phyloP scores from a whole-genome alignment of 371 early-diverging fungal species.

The Ordospora pajunii region DNA sequence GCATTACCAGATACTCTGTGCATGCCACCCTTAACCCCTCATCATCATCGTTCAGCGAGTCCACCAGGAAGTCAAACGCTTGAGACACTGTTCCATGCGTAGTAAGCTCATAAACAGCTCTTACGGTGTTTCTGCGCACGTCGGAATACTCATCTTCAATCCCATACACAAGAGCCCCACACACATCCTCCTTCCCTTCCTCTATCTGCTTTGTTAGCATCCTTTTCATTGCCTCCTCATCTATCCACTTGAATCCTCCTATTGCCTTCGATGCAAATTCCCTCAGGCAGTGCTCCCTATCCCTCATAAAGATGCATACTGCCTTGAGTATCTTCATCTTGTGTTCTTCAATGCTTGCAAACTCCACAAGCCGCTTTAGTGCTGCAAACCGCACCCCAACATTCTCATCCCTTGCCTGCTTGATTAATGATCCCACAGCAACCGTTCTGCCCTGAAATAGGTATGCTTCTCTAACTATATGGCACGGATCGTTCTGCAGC shows the following conservation, averaged over 20 bases:
- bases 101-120: constrained; percentile 13
- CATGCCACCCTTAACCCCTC: background rate
- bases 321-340: background rate
- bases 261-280: constrained; percentile 19
- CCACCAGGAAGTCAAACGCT: constrained; percentile 23
- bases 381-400: constrained; percentile 1
- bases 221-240: background rate
- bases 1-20: background rate
- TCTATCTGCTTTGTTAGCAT: constrained; percentile 21
- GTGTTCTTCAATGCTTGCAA: background rate
- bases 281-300: constrained; percentile 22
- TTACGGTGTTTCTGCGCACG: constrained; percentile 30
- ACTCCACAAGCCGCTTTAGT: background rate
- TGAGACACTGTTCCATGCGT: background rate
- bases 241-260: background rate
- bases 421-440: background rate
- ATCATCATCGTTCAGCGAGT: constrained; percentile 33
- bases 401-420: constrained; percentile 31
- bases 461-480: background rate
- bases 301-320: constrained; percentile 1
- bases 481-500: background rate
- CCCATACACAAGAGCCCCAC: constrained; percentile 43
- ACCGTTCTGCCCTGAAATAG: background rate
- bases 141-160: constrained; percentile 41
- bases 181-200: background rate